Conservation (phyloP, 805 yeast genomes). For the Wickerhamomyces mucosus region DNA sequence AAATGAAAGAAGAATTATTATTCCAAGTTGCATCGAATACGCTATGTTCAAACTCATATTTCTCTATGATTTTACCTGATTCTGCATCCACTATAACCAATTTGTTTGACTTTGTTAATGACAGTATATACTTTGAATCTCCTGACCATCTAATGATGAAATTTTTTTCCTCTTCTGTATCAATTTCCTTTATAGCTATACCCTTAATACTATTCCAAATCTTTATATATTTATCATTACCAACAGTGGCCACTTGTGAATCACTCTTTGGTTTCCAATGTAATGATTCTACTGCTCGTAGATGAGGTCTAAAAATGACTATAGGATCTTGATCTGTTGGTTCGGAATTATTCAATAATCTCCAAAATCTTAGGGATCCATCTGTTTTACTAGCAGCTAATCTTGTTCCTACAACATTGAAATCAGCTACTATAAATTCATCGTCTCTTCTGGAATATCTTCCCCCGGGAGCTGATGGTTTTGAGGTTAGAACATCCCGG, state of each 20-base stretch:
- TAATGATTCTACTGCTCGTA: conserved; percentile 28
- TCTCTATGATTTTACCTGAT: conserved; percentile 22
- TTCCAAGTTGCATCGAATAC: conserved; percentile 23
- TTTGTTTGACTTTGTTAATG: conserved; percentile 30
- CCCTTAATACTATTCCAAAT: conserved; percentile 36
- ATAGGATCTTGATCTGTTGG: conserved; percentile 23
- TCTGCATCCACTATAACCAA: conserved; percentile 27
- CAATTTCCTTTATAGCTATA: conserved; percentile 22
- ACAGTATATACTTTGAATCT: conserved; percentile 38
- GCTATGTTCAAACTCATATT: conserved; percentile 18
- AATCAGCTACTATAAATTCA: conserved; percentile 14
- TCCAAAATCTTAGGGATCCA: conserved; percentile 24
- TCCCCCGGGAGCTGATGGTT: no score
- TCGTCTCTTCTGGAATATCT: no score
- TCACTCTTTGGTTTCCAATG: conserved; percentile 42
- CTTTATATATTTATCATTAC: conserved; percentile 35
- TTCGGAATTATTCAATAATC: conserved; percentile 10
- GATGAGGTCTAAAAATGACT: conserved; percentile 32
- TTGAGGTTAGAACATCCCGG: no score
- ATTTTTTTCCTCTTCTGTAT: conserved; percentile 17
- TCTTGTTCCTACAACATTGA: conserved; percentile 22
- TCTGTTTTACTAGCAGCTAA: conserved; percentile 22
- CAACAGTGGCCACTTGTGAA: conserved; percentile 37
- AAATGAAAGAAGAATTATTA: conserved; percentile 27
- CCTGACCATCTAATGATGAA: conserved; percentile 19